phyloP scores from a whole-genome alignment of 495 filamentous ascomycete species.

The Lasiosphaeria miniovina region DNA sequence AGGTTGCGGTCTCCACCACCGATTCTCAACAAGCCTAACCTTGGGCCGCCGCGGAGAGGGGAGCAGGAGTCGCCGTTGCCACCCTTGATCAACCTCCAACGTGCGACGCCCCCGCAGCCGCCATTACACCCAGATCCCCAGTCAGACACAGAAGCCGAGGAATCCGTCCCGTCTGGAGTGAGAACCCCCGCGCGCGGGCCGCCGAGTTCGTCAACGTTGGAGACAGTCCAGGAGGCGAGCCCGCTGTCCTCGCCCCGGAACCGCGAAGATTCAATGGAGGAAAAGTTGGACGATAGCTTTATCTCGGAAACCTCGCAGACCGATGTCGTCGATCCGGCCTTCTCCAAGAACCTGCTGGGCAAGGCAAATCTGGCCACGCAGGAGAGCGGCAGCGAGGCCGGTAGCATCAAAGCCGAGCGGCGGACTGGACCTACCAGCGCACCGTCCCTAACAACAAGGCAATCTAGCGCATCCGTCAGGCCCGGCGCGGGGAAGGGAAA shows the following conservation, averaged over 20 bases:
- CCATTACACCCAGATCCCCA: constrained; percentile 31
- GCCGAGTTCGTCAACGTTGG: constrained; percentile 66
- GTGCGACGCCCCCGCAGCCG: constrained; percentile 44
- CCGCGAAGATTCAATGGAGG: constrained; percentile 45
- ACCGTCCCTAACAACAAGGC: constrained; percentile 41
- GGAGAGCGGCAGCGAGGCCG: constrained; percentile 64
- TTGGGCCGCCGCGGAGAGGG: constrained; percentile 41
- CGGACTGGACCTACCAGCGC: constrained; percentile 31
- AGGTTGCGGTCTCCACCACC: constrained; percentile 68
- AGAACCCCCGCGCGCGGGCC: constrained; percentile 63
- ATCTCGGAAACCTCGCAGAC: constrained; percentile 40
- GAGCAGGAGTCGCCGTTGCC: constrained; percentile 45
- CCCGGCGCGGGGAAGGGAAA: constrained; percentile 49
- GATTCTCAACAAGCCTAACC: constrained; percentile 40
- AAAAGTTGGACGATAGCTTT: constrained; percentile 50
- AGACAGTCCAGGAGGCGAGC: constrained; percentile 92
- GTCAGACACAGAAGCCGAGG: constrained; percentile 54
- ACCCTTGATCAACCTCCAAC: constrained; percentile 52
- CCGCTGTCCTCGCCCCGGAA: constrained; percentile 67
- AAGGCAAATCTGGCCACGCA: constrained; percentile 38
- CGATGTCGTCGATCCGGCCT: constrained; percentile 31
- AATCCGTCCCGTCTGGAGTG: constrained; percentile 53
- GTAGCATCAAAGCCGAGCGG: constrained; percentile 39
- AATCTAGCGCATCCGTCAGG: constrained; percentile 44
- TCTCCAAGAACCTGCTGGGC: constrained; percentile 30